phyloP scores from a whole-genome alignment of 805 yeast genomes.

The Teunomyces pallodes region DNA sequence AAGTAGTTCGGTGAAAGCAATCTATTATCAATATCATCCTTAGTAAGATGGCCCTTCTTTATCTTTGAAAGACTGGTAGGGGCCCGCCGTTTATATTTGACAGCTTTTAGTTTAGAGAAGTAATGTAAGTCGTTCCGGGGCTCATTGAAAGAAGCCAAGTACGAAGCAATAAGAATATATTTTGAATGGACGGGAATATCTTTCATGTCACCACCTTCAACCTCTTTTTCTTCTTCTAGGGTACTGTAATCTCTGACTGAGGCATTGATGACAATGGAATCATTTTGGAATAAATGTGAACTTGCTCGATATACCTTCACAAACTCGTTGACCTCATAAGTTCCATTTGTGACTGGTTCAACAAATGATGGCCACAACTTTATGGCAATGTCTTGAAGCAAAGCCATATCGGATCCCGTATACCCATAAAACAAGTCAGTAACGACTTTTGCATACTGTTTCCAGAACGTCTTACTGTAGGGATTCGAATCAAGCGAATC shows the following conservation, averaged over 20 bases:
- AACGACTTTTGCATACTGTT: constrained; percentile 42
- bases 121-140: constrained; percentile 64
- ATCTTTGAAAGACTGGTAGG: constrained; percentile 10
- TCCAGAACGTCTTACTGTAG: constrained; percentile 32
- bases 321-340: constrained; percentile 25
- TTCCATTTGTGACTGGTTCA: constrained; percentile 22
- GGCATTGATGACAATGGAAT: constrained; percentile 30
- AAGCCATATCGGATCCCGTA: constrained; percentile 42
- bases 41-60: constrained; percentile 23
- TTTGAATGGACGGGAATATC: constrained; percentile 63
- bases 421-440: constrained; percentile 45
- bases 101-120: constrained; percentile 57
- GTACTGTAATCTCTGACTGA: constrained; percentile 25
- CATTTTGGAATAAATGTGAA: constrained; percentile 25
- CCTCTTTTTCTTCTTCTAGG: constrained; percentile 17
- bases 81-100: constrained; percentile 39
- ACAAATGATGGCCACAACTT: constrained; percentile 35
- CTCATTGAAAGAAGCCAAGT: constrained; percentile 75
- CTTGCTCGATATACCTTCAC: constrained; percentile 33
- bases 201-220: constrained; percentile 21
- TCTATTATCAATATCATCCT: constrained; percentile 54
- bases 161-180: constrained; percentile 76
- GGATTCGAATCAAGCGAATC: constrained; percentile 12
- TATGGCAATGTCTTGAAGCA: constrained; percentile 29
- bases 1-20: constrained; percentile 71